Evolutionary conservation across 108 stramenopile genomes (phyloP), one percentile per base, ranked within the genome.

Genomic region (Chaetoceros tenuissimus): DNA sequence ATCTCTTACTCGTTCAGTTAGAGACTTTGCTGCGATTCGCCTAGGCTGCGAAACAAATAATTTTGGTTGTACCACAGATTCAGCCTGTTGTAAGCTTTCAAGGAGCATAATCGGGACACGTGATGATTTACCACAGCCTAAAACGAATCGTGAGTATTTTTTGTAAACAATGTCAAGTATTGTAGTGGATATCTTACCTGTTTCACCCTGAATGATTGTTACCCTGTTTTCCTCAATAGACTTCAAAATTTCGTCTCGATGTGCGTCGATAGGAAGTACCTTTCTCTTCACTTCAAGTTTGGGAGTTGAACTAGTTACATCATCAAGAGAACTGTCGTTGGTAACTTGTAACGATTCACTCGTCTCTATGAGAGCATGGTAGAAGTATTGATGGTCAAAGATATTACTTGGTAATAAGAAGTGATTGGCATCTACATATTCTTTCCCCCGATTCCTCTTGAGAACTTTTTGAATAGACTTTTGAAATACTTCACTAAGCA

Each of bases 141-240:
- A n/a, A n/a, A n/a, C n/a, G n/a, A n/a, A n/a, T n/a, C n/a, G n/a
- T n/a, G n/a, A n/a, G n/a, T n/a, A n/a, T n/a, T n/a, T n/a, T n/a
- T n/a, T n/a, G n/a, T n/a, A n/a, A n/a, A n/a, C n/a, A n/a, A n/a
- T n/a, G n/a, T n/a, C n/a, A n/a, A n/a, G n/a, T n/a, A n/a, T n/a
- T n/a, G n/a, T n/a, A n/a, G n/a, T n/a, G n/a, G n/a, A n/a, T n/a
- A n/a, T n/a, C n/a, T n/a, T n/a, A 20, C 93, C 87, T 20, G 89
- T 94, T 63, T 90, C 93, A 13, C 89, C 87, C 19, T 91, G 89
- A 63, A 94, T 88, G 13, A 94, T 88, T 0, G 88, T 87, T 17
- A 94, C 81, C 40, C 92, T 60, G 23, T 87, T 75, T n/a, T 63
- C 66, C 31, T 64, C 60, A 29, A 92, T 72, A 0, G 74, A 60